Evolutionary conservation across 345 rosid species (phyloP).

Genomic region (Euphorbia pulcherrima): DNA sequence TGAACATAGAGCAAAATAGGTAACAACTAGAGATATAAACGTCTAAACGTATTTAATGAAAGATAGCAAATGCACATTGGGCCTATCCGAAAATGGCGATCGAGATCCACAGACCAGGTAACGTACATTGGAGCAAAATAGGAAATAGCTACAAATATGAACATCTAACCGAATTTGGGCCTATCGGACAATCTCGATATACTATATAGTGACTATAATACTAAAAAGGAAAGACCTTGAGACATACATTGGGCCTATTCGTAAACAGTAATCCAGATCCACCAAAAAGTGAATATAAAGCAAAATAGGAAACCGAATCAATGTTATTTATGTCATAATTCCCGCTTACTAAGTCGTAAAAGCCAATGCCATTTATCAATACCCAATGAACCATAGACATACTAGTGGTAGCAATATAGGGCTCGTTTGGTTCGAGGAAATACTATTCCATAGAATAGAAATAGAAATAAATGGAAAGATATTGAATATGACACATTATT

Average conservation of each 20-base stretch:
- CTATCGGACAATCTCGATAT: not conserved
- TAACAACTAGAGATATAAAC: no score
- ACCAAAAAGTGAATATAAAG: not conserved
- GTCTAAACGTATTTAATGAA: not conserved
- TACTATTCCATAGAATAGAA: no score
- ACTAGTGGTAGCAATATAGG: not conserved
- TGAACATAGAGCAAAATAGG: no score
- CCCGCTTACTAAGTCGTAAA: not conserved
- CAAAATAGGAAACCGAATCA: not conserved
- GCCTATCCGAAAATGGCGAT: constrained; percentile 1
- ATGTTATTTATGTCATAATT: not conserved
- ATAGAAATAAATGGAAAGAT: no score
- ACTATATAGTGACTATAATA: not conserved
- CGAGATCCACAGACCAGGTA: not conserved
- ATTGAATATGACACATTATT: no score
- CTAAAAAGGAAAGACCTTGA: not conserved
- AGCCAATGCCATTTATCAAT: no score
- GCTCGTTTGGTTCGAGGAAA: no score
- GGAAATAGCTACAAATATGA: not conserved
- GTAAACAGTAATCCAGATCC: not conserved
- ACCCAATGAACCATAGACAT: no score
- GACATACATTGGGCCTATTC: not conserved
- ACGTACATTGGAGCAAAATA: not conserved
- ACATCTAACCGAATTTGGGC: not conserved
- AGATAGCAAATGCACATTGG: constrained; percentile 4